A percentile compares a stretch with the other conserved stretches of the same genome.
Conservation (phyloP, 2,329 filamentous ascomycete genomes). For the Aspergillus luchuensis region DNA sequence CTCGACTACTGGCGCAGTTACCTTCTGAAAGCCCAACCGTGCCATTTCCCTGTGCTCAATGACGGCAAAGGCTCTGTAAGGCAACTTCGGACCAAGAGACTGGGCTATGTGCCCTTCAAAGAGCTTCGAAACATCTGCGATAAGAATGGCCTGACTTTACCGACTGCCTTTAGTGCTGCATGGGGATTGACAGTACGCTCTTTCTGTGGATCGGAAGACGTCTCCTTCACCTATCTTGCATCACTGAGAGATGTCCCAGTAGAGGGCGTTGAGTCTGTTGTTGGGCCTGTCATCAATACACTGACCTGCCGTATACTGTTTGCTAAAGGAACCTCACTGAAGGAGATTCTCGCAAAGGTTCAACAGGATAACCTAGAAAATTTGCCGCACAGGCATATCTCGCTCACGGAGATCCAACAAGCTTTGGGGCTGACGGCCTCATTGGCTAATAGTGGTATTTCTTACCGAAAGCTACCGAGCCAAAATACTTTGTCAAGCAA, state of each 20-base stretch:
- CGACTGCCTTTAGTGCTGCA: slow-evolving; percentile 65
- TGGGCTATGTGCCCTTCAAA: slow-evolving; percentile 32
- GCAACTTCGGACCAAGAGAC: slow-evolving; percentile 31
- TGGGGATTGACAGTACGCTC: slow-evolving; percentile 68
- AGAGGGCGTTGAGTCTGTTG: slow-evolving; percentile 42
- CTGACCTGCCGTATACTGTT: slow-evolving; percentile 48
- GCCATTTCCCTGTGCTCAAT: slow-evolving; percentile 39
- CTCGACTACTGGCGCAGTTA: slow-evolving; percentile 44
- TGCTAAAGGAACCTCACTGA: slow-evolving; percentile 33
- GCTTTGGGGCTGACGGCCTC: slow-evolving; percentile 41
- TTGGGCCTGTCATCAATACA: slow-evolving; percentile 53
- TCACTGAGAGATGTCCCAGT: slow-evolving; percentile 46
- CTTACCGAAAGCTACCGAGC: slow-evolving; percentile 48
- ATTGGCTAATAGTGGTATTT: slow-evolving; percentile 53
- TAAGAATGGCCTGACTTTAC: slow-evolving; percentile 48
- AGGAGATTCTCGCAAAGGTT: slow-evolving; percentile 43
- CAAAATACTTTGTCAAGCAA: slow-evolving; percentile 25
- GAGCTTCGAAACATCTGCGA: slow-evolving; percentile 45
- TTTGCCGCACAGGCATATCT: slow-evolving; percentile 47
- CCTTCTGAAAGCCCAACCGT: slow-evolving; percentile 36
- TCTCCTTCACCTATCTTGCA: slow-evolving; percentile 54
- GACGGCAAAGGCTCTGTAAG: slow-evolving; percentile 29
- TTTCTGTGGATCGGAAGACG: slow-evolving; percentile 69
- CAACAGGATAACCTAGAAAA: slow-evolving; percentile 52
- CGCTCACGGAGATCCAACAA: slow-evolving; percentile 52